Base-by-base conservation (phyloP, 2,329 filamentous ascomycete species). In the Metarhizium anisopliae region DNA sequence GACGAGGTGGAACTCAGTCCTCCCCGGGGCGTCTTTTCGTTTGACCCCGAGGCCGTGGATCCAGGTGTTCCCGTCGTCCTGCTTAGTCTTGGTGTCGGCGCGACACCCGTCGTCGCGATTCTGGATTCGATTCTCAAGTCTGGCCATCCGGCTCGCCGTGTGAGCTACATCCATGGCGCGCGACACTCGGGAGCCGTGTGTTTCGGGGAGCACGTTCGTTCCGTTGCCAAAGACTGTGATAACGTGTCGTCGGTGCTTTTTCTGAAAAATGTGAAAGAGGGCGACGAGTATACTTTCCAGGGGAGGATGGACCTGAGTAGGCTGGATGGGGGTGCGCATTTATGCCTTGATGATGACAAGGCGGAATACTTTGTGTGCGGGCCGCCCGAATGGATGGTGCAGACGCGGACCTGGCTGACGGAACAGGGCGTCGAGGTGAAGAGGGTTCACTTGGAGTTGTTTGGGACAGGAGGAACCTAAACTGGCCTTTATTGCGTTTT, bases 291-390 rank as follows among this genome's bases (percentile, higher is more conserved):
- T 67, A 71, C 86, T 56, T 75, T 82, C 61, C 70, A 72, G 8
- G 82, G 85, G 3, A 76, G 81, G 7, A 70, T 89, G 16, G 75
- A 83, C 56, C 67, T 91, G n/a, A 68, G 72, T 36, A 76, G 74
- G 55, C 66, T 89, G 42, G 76, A 81, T 59, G 66, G 70, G 29
- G 72, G 79, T 8, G 64, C 70, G 0, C 73, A 81, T 50, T 70
- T 92, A n/a, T 81, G 77, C 60, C 65, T 85, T 1, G 71, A 74
- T 20, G 73, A 86, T 61, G 52, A 68, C 1, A 70, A 70, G 47
- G 76, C 88, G 0, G 74, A 84, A 63, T 92, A 90, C 68, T 91
- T 81, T 62, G 72, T 89, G 54, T 92, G 89, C 64, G 89, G 88
- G 0, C 87, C 88, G 0, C 76, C 78, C 58, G 66, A 68, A 7